Evolutionary conservation across 2,329 filamentous ascomycete genomes (phyloP), one percentile per base, ranked within the genome.

Genomic region (Trichocomaceae sp.): DNA sequence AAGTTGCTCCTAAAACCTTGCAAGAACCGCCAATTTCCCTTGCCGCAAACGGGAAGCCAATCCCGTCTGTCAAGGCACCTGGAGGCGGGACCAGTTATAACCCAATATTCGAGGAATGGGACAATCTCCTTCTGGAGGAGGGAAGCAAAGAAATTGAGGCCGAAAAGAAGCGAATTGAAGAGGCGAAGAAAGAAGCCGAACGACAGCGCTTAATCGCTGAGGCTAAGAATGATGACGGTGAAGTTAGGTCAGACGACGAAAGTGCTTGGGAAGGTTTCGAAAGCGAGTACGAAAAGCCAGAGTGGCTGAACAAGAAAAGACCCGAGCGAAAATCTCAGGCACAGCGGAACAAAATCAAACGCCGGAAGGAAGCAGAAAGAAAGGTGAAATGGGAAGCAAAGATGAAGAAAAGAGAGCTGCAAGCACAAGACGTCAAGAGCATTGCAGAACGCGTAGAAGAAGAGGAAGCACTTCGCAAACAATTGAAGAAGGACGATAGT

Each of bases 51-150:
- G 91, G 90, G 37, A 95, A 92, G 69, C 72, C 80, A 0, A 77
- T 95, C 8, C 87, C 89, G 1, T 85, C 90, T 2, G 87, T 99
- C 0, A 79, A 81, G 58, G 87, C 84, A 65, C 93, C 93, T 1
- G 80, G 84, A 6, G 89, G 86, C 15, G 90, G 89, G 57, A 89
- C 86, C 70, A 95, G 89, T 63, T 99, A 99, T 76, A 99, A 99
- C 69, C 93, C 93, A 0, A 77, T 83, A 5, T 95, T 95, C 63
- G 81, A 83, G 59, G 90, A 96, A 59, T 99, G 95, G 79, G 86
- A 91, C 63, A 79, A 82, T 8, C 82, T 92, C 15, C 75, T 96
- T 45, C 79, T 81, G 19, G 78, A 82, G 42, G 89, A 95, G 71
- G 87, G 89, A 46, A 80, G 85, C 54, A 89, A 88, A 72, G 91